A percentile compares a stretch with the other conserved stretches of the same genome.
Evolutionary conservation across 441 rosid genomes (phyloP).

Genomic region (Bocquillonia castaneifolia): DNA sequence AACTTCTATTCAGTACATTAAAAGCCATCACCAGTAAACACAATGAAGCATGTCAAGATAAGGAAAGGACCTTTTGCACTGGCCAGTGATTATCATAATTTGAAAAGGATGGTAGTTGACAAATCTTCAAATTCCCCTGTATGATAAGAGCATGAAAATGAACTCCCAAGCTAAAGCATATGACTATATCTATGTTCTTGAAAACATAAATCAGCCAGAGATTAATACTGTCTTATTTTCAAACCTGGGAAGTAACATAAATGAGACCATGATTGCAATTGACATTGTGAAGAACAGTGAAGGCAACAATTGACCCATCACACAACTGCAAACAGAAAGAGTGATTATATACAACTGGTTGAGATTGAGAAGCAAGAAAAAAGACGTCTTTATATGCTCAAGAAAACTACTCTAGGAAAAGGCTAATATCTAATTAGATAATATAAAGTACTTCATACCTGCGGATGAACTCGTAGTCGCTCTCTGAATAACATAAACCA

Average conservation of each 20-base stretch:
- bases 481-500: constrained; percentile 98
- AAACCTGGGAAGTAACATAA: constrained; percentile 92
- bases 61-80: constrained; percentile 71
- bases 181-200: constrained; percentile 12
- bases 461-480: constrained; percentile 90
- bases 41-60: neutral
- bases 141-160: constrained; percentile 24
- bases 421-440: constrained; percentile 10
- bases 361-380: constrained; percentile 3
- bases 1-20: constrained; percentile 25
- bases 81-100: constrained; percentile 98
- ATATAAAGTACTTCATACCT: constrained; percentile 45
- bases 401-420: constrained; percentile 3
- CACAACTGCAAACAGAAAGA: constrained; percentile 63
- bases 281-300: constrained; percentile 97
- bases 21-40: constrained; percentile 11
- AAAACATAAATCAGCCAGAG: neutral
- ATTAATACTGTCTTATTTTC: constrained; percentile 20
- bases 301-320: constrained; percentile 90
- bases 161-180: neutral
- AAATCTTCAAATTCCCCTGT: constrained; percentile 91
- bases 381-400: constrained; percentile 11
- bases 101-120: constrained; percentile 77
- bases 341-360: neutral
- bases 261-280: constrained; percentile 96